Evolutionary conservation across 2,329 filamentous ascomycete species (phyloP).

Genomic region (Pseudogymnoascus verrucosus): DNA sequence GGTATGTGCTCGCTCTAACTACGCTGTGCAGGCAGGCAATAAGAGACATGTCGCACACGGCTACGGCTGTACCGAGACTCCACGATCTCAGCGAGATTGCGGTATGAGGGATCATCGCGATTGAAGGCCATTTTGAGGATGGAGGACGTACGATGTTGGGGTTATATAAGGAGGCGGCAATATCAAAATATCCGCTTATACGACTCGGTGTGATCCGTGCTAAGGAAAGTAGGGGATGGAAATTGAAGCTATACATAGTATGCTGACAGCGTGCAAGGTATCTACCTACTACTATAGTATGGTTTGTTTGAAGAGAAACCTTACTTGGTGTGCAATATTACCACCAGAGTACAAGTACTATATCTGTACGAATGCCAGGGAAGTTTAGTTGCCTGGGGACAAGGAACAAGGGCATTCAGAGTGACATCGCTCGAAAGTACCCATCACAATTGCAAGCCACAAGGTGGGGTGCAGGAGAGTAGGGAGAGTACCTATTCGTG

Average conservation of each 20-base stretch:
- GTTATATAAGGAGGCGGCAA: neutral
- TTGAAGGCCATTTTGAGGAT: neutral
- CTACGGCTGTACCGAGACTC: neutral
- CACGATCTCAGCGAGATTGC: neutral
- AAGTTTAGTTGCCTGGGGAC: neutral
- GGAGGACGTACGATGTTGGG: neutral
- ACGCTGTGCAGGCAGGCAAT: neutral
- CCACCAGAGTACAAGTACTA: no score
- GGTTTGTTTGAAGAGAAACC: neutral
- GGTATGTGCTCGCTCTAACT: neutral
- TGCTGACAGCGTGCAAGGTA: neutral
- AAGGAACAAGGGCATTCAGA: neutral
- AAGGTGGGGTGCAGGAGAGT: neutral
- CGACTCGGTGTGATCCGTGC: neutral
- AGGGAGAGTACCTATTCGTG: neutral
- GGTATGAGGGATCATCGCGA: neutral
- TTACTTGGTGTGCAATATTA: neutral
- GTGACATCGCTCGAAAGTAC: neutral
- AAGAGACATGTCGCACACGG: neutral
- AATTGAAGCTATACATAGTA: neutral
- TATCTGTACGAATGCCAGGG: neutral
- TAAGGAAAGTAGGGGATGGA: neutral
- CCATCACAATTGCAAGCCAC: neutral
- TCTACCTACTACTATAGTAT: neutral
- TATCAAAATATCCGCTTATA: neutral